phyloP scores from a whole-genome alignment of 805 yeast genomes.

The Brettanomyces bruxellensis region DNA sequence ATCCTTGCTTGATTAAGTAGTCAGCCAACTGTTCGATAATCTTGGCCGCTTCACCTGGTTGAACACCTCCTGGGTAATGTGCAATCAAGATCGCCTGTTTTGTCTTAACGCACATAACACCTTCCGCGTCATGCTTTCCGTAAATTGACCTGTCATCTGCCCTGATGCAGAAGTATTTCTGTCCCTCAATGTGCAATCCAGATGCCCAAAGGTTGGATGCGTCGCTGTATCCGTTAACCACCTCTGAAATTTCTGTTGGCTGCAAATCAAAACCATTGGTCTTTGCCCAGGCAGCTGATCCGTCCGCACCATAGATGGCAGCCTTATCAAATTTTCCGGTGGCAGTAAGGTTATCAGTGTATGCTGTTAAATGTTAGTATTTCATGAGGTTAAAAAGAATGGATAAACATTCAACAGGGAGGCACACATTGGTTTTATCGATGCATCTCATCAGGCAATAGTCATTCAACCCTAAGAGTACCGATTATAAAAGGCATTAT shows the following conservation, averaged over 20 bases:
- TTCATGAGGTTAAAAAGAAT: not conserved
- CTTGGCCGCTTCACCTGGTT: conserved; percentile 91
- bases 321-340: conserved; percentile 90
- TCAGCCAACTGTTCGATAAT: conserved; percentile 95
- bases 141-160: conserved; percentile 92
- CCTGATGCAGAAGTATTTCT: conserved; percentile 78
- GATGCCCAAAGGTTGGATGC: conserved; percentile 71
- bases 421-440: not conserved
- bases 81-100: conserved; percentile 87
- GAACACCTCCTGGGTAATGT: conserved; percentile 88
- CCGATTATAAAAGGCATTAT: not conserved
- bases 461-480: not conserved
- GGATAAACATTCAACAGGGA: not conserved
- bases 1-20: conserved; percentile 81
- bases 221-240: conserved; percentile 75
- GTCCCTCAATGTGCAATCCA: conserved; percentile 79
- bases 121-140: conserved; percentile 85
- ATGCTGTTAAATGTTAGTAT: conserved; percentile 42
- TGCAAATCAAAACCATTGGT: conserved; percentile 57
- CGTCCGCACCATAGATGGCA: conserved; percentile 88
- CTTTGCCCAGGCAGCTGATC: conserved; percentile 92
- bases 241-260: conserved; percentile 59
- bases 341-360: conserved; percentile 85
- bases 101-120: conserved; percentile 86
- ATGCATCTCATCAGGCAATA: not conserved